Evolutionary conservation across 2,329 filamentous ascomycete species (phyloP).

Genomic region (Exophiala mesophila): DNA sequence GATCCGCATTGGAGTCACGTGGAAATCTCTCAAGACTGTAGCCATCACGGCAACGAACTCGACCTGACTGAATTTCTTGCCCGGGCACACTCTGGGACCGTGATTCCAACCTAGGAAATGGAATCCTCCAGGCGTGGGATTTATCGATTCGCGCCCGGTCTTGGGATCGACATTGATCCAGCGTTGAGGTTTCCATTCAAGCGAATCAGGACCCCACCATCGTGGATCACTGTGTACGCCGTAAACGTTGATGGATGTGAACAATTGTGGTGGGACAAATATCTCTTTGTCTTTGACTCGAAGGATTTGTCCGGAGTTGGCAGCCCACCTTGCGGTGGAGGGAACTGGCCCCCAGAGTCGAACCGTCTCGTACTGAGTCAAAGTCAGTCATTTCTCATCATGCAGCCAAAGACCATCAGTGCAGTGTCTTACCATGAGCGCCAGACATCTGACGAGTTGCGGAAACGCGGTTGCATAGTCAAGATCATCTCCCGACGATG

Average conservation of each 20-base stretch:
- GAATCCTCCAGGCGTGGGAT: slow-evolving; percentile 9
- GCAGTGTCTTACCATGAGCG: slow-evolving; percentile 31
- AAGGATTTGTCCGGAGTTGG: slow-evolving; percentile 14
- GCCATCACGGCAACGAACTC: slow-evolving; percentile 33
- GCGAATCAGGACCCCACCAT: slow-evolving; percentile 28
- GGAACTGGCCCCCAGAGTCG: slow-evolving; percentile 26
- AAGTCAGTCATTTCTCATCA: too few relatives aligned
- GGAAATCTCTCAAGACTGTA: slow-evolving; percentile 11
- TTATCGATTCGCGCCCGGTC: slow-evolving; percentile 13
- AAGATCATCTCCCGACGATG: background rate
- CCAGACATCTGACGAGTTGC: slow-evolving; percentile 12
- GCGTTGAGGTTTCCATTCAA: slow-evolving; percentile 31
- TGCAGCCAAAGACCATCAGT: slow-evolving; percentile 35
- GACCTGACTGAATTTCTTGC: slow-evolving; percentile 36
- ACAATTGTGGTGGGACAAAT: slow-evolving; percentile 19
- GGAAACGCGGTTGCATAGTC: slow-evolving; percentile 17
- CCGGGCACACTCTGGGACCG: slow-evolving; percentile 31
- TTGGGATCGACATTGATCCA: slow-evolving; percentile 28
- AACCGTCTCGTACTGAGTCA: slow-evolving; percentile 27
- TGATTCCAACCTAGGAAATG: slow-evolving; percentile 30
- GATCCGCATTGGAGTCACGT: slow-evolving; percentile 11
- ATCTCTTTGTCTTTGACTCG: slow-evolving; percentile 14
- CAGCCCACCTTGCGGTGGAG: slow-evolving; percentile 17
- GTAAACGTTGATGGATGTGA: slow-evolving; percentile 23
- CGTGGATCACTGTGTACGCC: slow-evolving; percentile 29